Conservation (phyloP, 495 filamentous ascomycete genomes). For the Neurospora sp. region DNA sequence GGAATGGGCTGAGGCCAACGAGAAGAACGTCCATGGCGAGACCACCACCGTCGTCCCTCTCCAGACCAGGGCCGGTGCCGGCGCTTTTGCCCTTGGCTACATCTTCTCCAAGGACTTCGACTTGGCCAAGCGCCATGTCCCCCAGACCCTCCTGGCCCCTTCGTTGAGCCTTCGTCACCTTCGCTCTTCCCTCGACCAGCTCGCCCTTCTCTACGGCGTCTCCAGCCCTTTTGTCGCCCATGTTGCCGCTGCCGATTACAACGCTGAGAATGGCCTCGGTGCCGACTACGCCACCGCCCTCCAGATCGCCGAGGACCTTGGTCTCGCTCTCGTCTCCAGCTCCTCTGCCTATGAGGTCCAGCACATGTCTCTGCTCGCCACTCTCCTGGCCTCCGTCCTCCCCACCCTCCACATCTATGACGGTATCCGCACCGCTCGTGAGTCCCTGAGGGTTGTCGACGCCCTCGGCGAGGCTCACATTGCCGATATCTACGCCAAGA, state of each 20-base stretch:
- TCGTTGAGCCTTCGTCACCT: conserved; percentile 72
- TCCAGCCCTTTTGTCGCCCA: conserved; percentile 89
- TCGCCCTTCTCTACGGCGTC: conserved; percentile 77
- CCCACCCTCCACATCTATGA: conserved; percentile 91
- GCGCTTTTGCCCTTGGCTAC: conserved; percentile 87
- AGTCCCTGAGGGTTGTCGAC: conserved; percentile 80
- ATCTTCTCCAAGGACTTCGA: conserved; percentile 95
- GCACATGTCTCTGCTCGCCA: conserved; percentile 90
- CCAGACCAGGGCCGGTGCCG: conserved; percentile 83
- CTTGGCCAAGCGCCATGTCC: conserved; percentile 77
- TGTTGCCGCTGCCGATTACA: conserved; percentile 88
- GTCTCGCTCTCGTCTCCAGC: conserved; percentile 75
- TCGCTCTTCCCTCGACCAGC: conserved; percentile 76
- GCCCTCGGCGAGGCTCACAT: conserved; percentile 65
- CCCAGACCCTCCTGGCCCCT: conserved; percentile 80
- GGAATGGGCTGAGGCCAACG: conserved; percentile 55
- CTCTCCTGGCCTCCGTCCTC: conserved; percentile 64
- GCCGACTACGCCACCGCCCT: conserved; percentile 80
- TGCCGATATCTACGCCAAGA: conserved; percentile 55
- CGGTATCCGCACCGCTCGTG: conserved; percentile 73
- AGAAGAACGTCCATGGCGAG: conserved; percentile 73
- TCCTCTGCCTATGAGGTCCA: conserved; percentile 81
- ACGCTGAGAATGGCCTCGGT: conserved; percentile 56
- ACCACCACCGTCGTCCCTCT: conserved; percentile 65
- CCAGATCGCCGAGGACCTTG: conserved; percentile 80